Conservation (phyloP, 305 asterid genomes). For the Plantago rigida region DNA sequence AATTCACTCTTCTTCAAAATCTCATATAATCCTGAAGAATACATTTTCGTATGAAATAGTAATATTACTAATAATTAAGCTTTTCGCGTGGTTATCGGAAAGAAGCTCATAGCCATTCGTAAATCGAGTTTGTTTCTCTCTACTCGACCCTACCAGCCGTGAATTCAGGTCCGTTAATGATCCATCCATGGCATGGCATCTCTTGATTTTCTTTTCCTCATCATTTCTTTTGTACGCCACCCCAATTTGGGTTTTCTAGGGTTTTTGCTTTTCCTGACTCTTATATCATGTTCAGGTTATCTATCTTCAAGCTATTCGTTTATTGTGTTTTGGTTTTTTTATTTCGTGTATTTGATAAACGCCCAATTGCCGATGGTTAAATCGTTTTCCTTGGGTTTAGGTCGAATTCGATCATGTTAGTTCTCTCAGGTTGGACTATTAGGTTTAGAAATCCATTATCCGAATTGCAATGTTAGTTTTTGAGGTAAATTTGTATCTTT, state of each 20-base stretch:
- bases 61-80: no score
- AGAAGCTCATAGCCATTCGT: conserved; percentile 18
- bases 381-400: neutral
- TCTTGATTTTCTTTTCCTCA: neutral
- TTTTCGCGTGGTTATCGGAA: no score
- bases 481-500: no score
- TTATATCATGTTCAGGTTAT: conserved; percentile 39
- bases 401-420: neutral
- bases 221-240: no score
- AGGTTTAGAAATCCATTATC: no score
- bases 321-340: neutral
- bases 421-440: no score
- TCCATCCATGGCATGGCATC: neutral
- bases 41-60: no score
- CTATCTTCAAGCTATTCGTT: neutral
- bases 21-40: no score
- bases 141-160: conserved; percentile 14
- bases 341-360: no score
- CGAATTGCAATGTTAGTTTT: no score
- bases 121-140: conserved; percentile 24
- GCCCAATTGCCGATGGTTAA: no score
- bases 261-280: conserved; percentile 31
- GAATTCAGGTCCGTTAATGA: conserved; percentile 37
- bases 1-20: no score
- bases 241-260: conserved; percentile 26